Base-by-base conservation (phyloP, 2,329 filamentous ascomycete species). In the Helotiales sp. region DNA sequence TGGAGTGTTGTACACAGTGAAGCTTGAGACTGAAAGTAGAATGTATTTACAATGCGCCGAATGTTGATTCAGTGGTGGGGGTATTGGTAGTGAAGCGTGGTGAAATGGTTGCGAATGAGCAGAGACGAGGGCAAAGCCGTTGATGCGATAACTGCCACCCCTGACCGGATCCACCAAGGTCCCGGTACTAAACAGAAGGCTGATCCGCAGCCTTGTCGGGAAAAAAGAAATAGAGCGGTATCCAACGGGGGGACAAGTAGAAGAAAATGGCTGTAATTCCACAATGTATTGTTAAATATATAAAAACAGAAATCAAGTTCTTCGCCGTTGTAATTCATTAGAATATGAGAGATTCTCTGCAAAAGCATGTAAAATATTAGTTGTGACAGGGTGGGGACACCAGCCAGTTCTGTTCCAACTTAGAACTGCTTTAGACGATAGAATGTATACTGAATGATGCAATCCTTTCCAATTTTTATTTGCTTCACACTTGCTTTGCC, bases 131-230 rank as follows among this genome's bases (percentile, higher is more conserved):
- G 52, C 52, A 55, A 30, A 55, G 52, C 17, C 4, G 15, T 20
- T 37, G 40, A 45, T 50, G 47, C 47, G 47, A 50, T 50, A 50
- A 50, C 47, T 28, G 49, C 49, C 49, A 52, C 49, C 49, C 49
- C 49, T 52, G 49, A 26, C 49, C 11, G 6, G 20, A 30, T n/a
- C 4, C 22, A 26, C 24, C 49, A 52, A 52, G 7, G 15, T n/a
- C 49, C 49, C n/a, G n/a, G 49, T 52, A 30, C 22, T 50, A 17
- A 24, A 15, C 37, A 45, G 32, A 57, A 57, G 54, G 54, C 54
- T 57, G 54, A 52, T n/a, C 24, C 6, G 8, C 54, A 57, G 54
- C 54, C 54, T 57, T 10, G 54, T 40, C 54, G 30, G 4, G 40
- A 45, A 11, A 6, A 10, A 45, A 20, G 40, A 6, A 20, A 45